These are phyloP conservation scores for Diaporthe eres DNA, from an alignment of 2,329 filamentous ascomycete species.

Conservation along the genomic window DNA sequence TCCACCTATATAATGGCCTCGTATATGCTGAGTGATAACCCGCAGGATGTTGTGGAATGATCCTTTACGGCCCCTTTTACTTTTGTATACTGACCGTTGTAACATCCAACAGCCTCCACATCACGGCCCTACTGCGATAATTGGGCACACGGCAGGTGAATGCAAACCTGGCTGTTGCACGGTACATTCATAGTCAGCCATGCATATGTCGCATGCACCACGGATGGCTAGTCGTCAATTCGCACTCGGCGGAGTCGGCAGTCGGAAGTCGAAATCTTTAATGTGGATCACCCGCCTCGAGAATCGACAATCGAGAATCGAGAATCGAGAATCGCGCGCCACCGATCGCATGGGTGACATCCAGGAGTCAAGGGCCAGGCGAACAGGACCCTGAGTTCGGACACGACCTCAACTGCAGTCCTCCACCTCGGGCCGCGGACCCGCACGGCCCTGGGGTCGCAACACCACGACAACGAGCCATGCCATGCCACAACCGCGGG, in stretches of 20 bases:
- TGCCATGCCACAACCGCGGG: constrained; percentile 12
- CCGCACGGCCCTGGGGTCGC: constrained; percentile 17
- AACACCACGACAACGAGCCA: constrained; percentile 18
- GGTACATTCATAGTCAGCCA: not conserved
- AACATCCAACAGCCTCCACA: not conserved
- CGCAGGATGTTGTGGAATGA: not conserved
- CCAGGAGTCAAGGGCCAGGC: not conserved
- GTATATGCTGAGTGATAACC: constrained; percentile 1
- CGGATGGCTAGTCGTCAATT: constrained; percentile 3
- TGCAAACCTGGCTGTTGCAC: not conserved
- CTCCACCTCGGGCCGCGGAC: constrained; percentile 29
- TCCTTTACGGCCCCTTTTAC: not conserved
- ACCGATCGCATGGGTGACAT: constrained; percentile 21
- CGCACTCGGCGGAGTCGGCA: constrained; percentile 3
- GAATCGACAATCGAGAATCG: constrained; percentile 11
- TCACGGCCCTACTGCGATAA: not conserved
- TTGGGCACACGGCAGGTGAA: not conserved
- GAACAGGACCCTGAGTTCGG: constrained; percentile 20
- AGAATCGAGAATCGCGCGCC: constrained; percentile 17
- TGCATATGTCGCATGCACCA: constrained; percentile 1
- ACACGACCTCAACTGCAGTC: not conserved
- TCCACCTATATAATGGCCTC: not conserved
- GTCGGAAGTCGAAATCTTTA: constrained; percentile 5
- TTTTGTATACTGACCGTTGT: not conserved
- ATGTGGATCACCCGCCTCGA: constrained; percentile 1